phyloP scores from a whole-genome alignment of 345 rosid species.

The Brassica napus region DNA sequence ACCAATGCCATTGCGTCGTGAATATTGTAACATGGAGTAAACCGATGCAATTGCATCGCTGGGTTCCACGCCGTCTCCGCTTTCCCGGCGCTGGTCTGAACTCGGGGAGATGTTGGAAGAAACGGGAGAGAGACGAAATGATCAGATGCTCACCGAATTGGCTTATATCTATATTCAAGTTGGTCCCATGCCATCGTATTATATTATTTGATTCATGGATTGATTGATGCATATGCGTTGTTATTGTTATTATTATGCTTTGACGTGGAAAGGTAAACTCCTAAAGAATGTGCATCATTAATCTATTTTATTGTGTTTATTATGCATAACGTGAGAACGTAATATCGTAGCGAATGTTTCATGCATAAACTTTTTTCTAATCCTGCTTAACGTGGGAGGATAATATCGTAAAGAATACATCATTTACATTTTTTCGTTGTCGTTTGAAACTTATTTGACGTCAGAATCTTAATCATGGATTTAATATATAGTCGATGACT shows the following conservation, averaged over 20 bases:
- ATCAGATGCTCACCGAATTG: neutral
- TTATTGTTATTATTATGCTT: neutral
- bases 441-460: neutral
- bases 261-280: neutral
- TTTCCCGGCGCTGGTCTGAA: neutral
- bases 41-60: neutral
- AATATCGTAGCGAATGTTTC: neutral
- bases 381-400: neutral
- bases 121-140: neutral
- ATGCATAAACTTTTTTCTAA: neutral
- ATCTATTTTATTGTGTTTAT: neutral
- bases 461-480: neutral
- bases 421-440: neutral
- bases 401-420: neutral
- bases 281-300: constrained; percentile 1
- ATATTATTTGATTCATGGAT: too few relatives aligned
- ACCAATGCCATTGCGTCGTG: neutral
- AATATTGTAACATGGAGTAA: constrained; percentile 23
- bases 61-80: neutral
- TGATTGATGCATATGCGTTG: neutral
- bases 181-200: neutral
- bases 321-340: neutral
- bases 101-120: neutral
- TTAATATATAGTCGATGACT: neutral
- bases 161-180: neutral